These are phyloP conservation scores for Aspergillus costaricaensis DNA, from an alignment of 2,329 filamentous ascomycete genomes.

Conservation along the genomic window DNA sequence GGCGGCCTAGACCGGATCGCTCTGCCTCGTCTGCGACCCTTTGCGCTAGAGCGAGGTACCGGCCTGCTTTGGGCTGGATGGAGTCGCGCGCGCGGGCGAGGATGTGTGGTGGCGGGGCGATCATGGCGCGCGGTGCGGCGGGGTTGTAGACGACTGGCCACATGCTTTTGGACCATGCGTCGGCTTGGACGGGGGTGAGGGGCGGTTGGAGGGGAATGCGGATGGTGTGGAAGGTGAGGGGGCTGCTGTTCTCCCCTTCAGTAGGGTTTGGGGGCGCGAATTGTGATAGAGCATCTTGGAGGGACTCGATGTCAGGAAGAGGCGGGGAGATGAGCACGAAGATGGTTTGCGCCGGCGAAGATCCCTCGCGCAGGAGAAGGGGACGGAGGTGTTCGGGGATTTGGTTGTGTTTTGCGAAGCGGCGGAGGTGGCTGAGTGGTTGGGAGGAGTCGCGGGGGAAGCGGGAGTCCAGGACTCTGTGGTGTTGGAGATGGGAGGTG, in stretches of 20 bases:
- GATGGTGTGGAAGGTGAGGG: conserved; percentile 33
- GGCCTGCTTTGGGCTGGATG: conserved; percentile 40
- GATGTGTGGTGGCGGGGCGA: conserved; percentile 45
- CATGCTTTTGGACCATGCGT: conserved; percentile 42
- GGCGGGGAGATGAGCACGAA: conserved; percentile 47
- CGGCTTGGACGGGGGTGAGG: conserved; percentile 42
- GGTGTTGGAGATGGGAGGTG: background rate
- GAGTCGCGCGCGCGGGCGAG: conserved; percentile 37
- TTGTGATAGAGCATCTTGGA: conserved; percentile 41
- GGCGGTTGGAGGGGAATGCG: conserved; percentile 46
- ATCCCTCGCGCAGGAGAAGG: conserved; percentile 21
- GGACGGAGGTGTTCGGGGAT: conserved; percentile 35
- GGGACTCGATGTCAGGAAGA: conserved; percentile 36
- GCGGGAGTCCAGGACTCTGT: conserved; percentile 41
- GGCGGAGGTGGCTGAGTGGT: conserved; percentile 42
- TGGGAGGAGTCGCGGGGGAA: conserved; percentile 38
- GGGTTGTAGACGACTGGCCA: conserved; percentile 51
- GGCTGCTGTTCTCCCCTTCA: background rate
- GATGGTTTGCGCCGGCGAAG: conserved; percentile 34
- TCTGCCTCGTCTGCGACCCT: conserved; percentile 43
- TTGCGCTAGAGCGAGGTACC: conserved; percentile 44
- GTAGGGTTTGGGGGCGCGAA: conserved; percentile 30
- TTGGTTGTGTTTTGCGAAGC: conserved; percentile 41
- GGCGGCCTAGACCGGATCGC: conserved; percentile 39
- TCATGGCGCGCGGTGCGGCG: conserved; percentile 44